Evolutionary conservation across 2,329 filamentous ascomycete species (phyloP), one percentile per base, ranked within the genome.

Genomic region (Torrubiella hemipterigena): DNA sequence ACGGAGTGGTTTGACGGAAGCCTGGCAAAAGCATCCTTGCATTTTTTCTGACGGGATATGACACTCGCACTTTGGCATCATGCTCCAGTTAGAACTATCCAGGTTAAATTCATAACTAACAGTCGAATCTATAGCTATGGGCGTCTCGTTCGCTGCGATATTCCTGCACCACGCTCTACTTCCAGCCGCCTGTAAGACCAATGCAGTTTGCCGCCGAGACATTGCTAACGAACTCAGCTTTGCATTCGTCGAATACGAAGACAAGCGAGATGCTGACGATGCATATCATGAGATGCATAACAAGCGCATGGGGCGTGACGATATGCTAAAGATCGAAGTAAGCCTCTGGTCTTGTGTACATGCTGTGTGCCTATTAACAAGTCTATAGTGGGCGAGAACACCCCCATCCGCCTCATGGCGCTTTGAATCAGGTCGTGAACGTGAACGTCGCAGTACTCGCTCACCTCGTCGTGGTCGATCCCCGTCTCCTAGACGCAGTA

Each of bases 251-350:
- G 91, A 98, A 63, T 98, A 98, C 59, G 91, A 98, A 67, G 93
- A 87, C 58, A 84, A 89, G 49, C 87, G 91, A 47, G 91, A 98
- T 68, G 87, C 91, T 42, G 91, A 98, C 58, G 91, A 98, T 64
- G 91, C 91, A 29, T 98, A 98, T 56, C 85, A 98, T 58, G 91
- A 98, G 65, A 98, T 98, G 91, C 91, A 98, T 56, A 96, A 96
- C 69, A 95, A 95, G 75, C 85, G 89, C 44, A 86, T 98, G 47
- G 87, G 86, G 29, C 81, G 89, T 40, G 91, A 98, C 53, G 91
- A 98, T 50, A 65, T 94, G 37, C 57, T 98, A 63, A 98, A 98
- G 67, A 96, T 98, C 44, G 91, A 98, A 74, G 91, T 94, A 63
- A 45, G 72, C 45, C 13, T 9, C 5, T 19, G 17, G 12, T 5